Base-by-base conservation (phyloP, 306 rosid genomes). In the Prinsepia uniflora region DNA sequence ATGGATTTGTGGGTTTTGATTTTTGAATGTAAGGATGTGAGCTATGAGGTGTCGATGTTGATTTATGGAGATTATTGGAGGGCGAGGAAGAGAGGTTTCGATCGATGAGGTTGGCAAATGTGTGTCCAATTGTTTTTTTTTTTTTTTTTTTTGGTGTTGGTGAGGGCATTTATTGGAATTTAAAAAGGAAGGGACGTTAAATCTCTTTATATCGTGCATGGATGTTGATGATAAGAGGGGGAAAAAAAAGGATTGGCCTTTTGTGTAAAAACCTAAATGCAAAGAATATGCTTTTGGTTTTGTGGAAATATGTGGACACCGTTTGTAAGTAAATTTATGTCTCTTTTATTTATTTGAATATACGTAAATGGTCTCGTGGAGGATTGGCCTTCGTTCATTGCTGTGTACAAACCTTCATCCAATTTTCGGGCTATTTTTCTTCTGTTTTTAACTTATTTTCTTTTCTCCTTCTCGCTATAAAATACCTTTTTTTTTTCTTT, bases 121-220 rank as follows among this genome's bases (percentile, higher is more conserved):
- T 17, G 74, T 70, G 73, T 65, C 73, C 73, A 72, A 44, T 74
- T n/a, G n/a, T n/a, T n/a, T 42, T 19, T 55, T 76, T 63, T n/a
- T 50, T 30, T 30, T 30, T 30, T 30, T 30, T 30, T 2, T 30
- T 1, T 2, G 4, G 36, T 30, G 36, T 30, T 24, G 30, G 30
- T 24, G 30, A 24, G 30, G 30, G 30, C 30, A 30, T 30, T 30
- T 30, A 30, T 30, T 30, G 36, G 36, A 30, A 30, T 30, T 30
- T 1, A 30, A 30, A 30, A 30, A 30, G 36, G 36, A 30, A 30
- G 36, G 36, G 36, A 30, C 36, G 36, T 30, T 30, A 30, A 30
- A 30, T 30, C 36, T 30, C 36, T 30, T 30, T 30, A 30, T 30
- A 30, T 30, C 4, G 36, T 30, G 36, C 36, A 30, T 30, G 36